Percentiles rank a stretch among this genome's conserved stretches.
These are phyloP conservation scores for Carex cristatella DNA, from an alignment of 176 grass and related monocot genomes.

Conservation along the genomic window DNA sequence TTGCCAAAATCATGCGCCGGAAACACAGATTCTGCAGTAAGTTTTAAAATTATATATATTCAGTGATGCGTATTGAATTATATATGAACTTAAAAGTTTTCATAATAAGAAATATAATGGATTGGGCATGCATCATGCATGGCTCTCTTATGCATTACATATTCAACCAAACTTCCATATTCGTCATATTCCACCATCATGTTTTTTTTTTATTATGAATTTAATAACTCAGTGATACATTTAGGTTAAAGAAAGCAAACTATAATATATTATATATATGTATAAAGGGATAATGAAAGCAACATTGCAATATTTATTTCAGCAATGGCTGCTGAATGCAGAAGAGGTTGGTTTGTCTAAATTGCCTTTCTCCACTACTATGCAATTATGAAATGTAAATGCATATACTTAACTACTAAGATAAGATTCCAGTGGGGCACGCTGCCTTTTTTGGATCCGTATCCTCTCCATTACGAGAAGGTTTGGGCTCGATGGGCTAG, in stretches of 20 bases:
- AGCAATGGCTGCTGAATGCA: background rate
- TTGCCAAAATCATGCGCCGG: no score
- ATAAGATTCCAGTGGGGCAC: background rate
- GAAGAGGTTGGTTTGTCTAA: background rate
- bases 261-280: background rate
- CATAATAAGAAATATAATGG: background rate
- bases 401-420: background rate
- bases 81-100: background rate
- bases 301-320: background rate
- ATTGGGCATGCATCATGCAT: background rate
- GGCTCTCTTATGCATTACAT: background rate
- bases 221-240: background rate
- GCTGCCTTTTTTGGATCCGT: background rate
- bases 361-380: background rate
- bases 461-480: no score
- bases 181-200: background rate
- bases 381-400: background rate
- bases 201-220: background rate
- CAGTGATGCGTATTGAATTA: no score
- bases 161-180: background rate
- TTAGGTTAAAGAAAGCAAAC: no score
- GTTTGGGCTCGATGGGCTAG: no score
- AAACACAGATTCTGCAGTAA: no score
- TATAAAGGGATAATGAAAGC: background rate
- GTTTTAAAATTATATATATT: no score